Evolutionary conservation across 78 protist species (phyloP).

Genomic region (Blattamonas nauphoetae): DNA sequence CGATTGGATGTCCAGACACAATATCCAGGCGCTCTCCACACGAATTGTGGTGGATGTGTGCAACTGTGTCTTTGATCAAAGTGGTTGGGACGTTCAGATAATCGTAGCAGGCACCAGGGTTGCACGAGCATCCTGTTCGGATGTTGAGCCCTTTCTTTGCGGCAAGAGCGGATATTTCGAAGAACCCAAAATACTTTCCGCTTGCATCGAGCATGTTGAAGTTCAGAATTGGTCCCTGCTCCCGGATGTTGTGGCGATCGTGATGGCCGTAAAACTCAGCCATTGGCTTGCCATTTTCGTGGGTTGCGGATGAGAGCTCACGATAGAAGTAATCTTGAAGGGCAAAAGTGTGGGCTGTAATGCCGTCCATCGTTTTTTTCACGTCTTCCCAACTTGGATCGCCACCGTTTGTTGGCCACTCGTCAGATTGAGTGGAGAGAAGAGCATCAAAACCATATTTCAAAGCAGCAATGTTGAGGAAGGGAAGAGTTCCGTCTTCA

Average conservation of each 20-base stretch:
- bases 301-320: background rate
- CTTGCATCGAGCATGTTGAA: constrained; percentile 2
- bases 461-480: constrained; percentile 12
- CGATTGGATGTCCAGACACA: constrained; percentile 20
- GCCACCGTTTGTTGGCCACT: too few relatives aligned
- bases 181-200: constrained; percentile 6
- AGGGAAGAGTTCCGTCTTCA: constrained; percentile 27
- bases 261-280: constrained; percentile 15
- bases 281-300: constrained; percentile 6
- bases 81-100: background rate
- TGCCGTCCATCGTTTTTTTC: background rate
- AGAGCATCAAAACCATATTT: constrained; percentile 10
- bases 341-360: background rate
- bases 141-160: background rate
- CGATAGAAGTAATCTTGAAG: background rate
- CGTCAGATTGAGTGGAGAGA: too few relatives aligned
- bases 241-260: too few relatives aligned
- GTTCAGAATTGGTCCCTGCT: constrained; percentile 5
- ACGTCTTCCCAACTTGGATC: too few relatives aligned
- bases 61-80: background rate
- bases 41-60: background rate
- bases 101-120: constrained; percentile 25
- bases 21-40: constrained; percentile 14
- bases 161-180: constrained; percentile 1
- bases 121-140: constrained; percentile 29